phyloP scores from a whole-genome alignment of 176 grass and related monocot species.

The Eragrostis curvula region DNA sequence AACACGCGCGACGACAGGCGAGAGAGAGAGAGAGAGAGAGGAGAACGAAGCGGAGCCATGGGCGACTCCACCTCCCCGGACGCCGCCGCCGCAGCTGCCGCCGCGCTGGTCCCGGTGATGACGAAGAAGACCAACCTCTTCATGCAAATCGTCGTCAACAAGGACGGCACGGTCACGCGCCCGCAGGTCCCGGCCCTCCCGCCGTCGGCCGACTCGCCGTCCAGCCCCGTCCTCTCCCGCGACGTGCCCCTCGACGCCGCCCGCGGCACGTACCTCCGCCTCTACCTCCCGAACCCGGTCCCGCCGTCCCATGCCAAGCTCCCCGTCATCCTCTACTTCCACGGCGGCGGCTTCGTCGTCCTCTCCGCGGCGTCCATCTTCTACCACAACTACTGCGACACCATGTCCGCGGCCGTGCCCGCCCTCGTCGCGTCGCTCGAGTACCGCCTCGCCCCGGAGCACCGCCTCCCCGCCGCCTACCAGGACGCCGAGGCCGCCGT shows the following conservation, averaged over 20 bases:
- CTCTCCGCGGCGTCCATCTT: constrained; percentile 44
- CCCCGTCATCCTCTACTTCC: constrained; percentile 84
- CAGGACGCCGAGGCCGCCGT: constrained; percentile 74
- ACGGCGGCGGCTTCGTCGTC: constrained; percentile 87
- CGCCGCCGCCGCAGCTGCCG: not conserved
- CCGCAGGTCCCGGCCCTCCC: constrained; percentile 52
- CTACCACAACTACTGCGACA: constrained; percentile 73
- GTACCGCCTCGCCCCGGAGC: constrained; percentile 84
- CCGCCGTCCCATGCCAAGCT: constrained; percentile 32
- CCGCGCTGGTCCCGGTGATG: not conserved
- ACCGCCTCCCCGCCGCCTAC: constrained; percentile 73
- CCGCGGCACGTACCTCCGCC: constrained; percentile 56
- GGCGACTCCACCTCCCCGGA: not conserved
- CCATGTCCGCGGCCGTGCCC: constrained; percentile 55
- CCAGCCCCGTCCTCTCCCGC: constrained; percentile 46
- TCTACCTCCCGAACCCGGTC: constrained; percentile 55
- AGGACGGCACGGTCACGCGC: constrained; percentile 72
- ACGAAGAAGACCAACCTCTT: constrained; percentile 65
- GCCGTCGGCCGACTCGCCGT: not conserved
- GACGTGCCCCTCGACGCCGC: constrained; percentile 71
- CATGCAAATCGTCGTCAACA: constrained; percentile 68
- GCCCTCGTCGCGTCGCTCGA: constrained; percentile 65
- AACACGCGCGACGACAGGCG: too few relatives aligned
- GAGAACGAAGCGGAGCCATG: not conserved
- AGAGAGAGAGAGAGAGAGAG: not conserved